These are phyloP conservation scores for Colletotrichum lentis DNA, from an alignment of 2,329 filamentous ascomycete genomes.

Conservation along the genomic window DNA sequence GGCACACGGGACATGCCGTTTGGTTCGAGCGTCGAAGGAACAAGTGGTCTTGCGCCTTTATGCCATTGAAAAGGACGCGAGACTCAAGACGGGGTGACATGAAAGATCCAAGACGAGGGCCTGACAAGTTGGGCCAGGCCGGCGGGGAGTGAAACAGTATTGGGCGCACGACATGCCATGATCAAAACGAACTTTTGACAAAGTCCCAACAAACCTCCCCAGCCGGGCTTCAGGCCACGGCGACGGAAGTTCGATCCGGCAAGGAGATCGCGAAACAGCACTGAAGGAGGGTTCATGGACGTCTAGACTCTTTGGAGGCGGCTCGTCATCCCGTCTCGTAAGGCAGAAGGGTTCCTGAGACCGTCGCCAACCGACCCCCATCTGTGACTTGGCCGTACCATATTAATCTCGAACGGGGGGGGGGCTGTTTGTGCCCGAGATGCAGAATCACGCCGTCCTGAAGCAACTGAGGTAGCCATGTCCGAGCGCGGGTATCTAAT, in stretches of 20 bases:
- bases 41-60: slow-evolving; percentile 13
- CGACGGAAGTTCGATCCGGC: slow-evolving; percentile 1
- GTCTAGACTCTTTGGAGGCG: slow-evolving; percentile 6
- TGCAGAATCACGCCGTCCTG: slow-evolving; percentile 6
- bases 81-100: neutral
- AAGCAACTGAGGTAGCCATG: slow-evolving; percentile 20
- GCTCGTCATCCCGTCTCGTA: slow-evolving; percentile 31
- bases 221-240: neutral
- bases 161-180: neutral
- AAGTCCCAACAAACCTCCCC: neutral
- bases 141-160: slow-evolving; percentile 5
- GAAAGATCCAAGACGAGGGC: neutral
- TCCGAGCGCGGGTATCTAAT: slow-evolving; percentile 33
- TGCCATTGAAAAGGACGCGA: slow-evolving; percentile 5
- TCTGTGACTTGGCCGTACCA: neutral
- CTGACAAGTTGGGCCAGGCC: neutral
- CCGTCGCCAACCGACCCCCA: neutral
- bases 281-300: neutral
- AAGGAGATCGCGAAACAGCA: slow-evolving; percentile 5
- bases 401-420: neutral
- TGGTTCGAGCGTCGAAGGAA: slow-evolving; percentile 5
- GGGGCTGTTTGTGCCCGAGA: slow-evolving; percentile 1
- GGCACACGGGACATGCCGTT: slow-evolving; percentile 29
- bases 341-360: slow-evolving; percentile 21
- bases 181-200: neutral